A percentile compares a stretch with the other conserved stretches of the same genome.
Conservation (phyloP, 73 alveolate species). For the Stentor coeruleus region DNA sequence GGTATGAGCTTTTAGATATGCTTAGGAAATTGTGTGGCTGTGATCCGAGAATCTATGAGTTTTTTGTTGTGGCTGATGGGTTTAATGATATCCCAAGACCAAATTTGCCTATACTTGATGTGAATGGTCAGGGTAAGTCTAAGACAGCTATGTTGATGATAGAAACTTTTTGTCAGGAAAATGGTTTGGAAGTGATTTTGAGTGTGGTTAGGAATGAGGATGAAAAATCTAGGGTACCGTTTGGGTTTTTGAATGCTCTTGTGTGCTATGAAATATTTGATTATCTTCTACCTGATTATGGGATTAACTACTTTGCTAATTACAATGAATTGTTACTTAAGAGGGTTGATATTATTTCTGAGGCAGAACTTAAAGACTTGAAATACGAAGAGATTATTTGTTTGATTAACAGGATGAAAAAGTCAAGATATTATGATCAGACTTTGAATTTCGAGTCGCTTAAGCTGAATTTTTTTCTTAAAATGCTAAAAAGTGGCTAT, state of each 20-base stretch:
- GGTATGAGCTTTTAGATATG: conserved; percentile 36
- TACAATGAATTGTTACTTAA: conserved; percentile 32
- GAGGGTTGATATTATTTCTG: conserved; percentile 39
- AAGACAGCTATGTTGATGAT: conserved; percentile 32
- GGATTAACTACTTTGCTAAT: conserved; percentile 20
- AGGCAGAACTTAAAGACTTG: conserved; percentile 36
- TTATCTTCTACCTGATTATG: conserved; percentile 31
- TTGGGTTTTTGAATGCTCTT: conserved; percentile 40
- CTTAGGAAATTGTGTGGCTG: conserved; percentile 30
- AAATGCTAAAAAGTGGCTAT: conserved; percentile 56
- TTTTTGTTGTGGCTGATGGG: conserved; percentile 42
- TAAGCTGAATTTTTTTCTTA: conserved; percentile 46
- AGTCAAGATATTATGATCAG: neutral
- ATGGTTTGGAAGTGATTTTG: conserved; percentile 52
- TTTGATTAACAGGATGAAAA: neutral
- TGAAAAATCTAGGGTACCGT: conserved; percentile 26
- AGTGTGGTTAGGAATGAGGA: conserved; percentile 27
- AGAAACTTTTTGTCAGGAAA: conserved; percentile 34
- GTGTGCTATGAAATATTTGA: conserved; percentile 16
- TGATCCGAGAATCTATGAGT: conserved; percentile 22
- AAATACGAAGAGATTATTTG: conserved; percentile 36
- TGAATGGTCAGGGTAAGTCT: neutral
- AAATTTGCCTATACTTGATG: neutral
- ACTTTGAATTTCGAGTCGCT: conserved; percentile 24
- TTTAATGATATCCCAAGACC: neutral